These are phyloP conservation scores for Ustilago crameri DNA, from an alignment of 1,284 basidiomycete species.

Conservation along the genomic window DNA sequence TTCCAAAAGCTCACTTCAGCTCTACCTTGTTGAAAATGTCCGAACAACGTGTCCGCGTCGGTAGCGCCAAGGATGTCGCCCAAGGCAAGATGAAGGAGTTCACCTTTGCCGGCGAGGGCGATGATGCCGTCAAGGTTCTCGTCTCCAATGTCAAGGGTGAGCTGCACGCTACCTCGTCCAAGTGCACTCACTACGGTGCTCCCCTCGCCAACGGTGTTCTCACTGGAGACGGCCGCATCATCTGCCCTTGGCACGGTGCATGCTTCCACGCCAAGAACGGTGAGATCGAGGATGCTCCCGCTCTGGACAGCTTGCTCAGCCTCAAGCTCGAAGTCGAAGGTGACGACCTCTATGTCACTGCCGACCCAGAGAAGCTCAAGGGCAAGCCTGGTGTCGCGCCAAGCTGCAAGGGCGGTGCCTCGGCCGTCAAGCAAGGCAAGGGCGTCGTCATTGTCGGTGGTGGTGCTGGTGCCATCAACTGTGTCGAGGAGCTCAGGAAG, in stretches of 20 bases:
- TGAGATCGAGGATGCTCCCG: slow-evolving; percentile 85
- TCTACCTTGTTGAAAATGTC: slow-evolving; percentile 34
- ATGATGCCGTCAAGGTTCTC: slow-evolving; percentile 72
- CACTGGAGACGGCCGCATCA: slow-evolving; percentile 80
- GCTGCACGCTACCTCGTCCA: slow-evolving; percentile 79
- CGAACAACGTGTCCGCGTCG: slow-evolving; percentile 45
- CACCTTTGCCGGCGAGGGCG: slow-evolving; percentile 78
- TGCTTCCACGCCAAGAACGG: slow-evolving; percentile 80
- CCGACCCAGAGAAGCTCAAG: slow-evolving; percentile 76
- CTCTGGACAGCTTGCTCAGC: slow-evolving; percentile 82
- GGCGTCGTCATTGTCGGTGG: slow-evolving; percentile 87
- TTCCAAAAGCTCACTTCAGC: slow-evolving; percentile 10
- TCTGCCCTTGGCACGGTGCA: slow-evolving; percentile 90
- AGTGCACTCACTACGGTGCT: slow-evolving; percentile 89
- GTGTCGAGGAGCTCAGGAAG: slow-evolving; percentile 86
- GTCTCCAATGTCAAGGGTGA: slow-evolving; percentile 80
- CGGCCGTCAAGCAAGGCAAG: slow-evolving; percentile 70
- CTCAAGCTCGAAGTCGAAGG: slow-evolving; percentile 78
- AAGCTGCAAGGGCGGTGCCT: slow-evolving; percentile 59
- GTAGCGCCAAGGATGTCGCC: slow-evolving; percentile 40
- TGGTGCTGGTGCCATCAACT: slow-evolving; percentile 82
- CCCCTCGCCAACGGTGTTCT: slow-evolving; percentile 83
- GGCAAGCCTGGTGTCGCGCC: slow-evolving; percentile 58
- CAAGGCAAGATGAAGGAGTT: slow-evolving; percentile 75
- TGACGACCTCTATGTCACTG: slow-evolving; percentile 83